A percentile compares a stretch with the other conserved stretches of the same genome.
These are phyloP conservation scores for Spatholobus suberectus DNA, from an alignment of 306 rosid genomes.

Conservation along the genomic window DNA sequence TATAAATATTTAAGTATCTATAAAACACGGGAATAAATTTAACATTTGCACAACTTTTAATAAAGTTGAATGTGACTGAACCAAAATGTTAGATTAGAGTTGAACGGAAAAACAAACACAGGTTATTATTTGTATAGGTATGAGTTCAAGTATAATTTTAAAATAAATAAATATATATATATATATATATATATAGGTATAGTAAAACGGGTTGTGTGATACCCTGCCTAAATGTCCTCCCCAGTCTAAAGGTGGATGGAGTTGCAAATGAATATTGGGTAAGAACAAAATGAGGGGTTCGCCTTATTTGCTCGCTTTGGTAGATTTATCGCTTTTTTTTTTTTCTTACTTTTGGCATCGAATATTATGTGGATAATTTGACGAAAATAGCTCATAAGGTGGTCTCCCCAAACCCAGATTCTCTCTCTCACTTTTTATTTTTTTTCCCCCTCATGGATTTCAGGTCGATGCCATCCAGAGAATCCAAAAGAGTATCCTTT, in stretches of 20 bases:
- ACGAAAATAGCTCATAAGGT: slow-evolving; percentile 3
- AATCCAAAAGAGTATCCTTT: slow-evolving; percentile 51
- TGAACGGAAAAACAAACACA: no score
- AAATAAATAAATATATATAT: no score
- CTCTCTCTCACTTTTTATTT: neutral
- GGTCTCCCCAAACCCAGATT: neutral
- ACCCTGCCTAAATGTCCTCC: no score
- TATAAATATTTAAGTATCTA: neutral
- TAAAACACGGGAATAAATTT: neutral
- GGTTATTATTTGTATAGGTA: neutral
- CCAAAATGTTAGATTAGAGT: no score
- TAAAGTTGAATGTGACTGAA: no score
- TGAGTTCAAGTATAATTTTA: no score
- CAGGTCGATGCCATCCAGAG: slow-evolving; percentile 38
- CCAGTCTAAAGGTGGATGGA: no score
- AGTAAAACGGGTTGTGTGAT: neutral
- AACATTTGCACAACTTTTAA: no score
- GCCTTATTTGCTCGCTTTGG: neutral
- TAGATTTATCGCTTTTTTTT: neutral
- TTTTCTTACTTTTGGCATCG: neutral
- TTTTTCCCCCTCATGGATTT: slow-evolving; percentile 7
- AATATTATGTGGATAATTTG: neutral
- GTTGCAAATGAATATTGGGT: neutral
- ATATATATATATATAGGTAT: no score
- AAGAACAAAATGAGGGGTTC: neutral